Evolutionary conservation across 257 asterid species (phyloP).

Genomic region (Orobanche coerulescens): DNA sequence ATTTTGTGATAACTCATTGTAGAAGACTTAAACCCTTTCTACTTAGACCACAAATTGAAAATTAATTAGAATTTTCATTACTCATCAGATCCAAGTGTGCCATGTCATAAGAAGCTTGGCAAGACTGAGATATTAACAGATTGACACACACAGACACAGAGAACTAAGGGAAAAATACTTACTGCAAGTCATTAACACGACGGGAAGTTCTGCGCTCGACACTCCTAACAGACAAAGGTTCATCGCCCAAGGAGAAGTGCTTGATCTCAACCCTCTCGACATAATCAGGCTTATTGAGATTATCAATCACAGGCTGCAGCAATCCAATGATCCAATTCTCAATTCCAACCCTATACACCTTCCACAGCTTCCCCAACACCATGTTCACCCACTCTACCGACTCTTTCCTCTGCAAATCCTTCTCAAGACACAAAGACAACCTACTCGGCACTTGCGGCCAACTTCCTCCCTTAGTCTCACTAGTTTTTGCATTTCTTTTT

Average conservation of each 20-base stretch:
- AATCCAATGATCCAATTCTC: slow-evolving; percentile 64
- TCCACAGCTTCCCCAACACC: slow-evolving; percentile 78
- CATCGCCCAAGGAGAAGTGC: slow-evolving; percentile 63
- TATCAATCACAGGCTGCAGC: slow-evolving; percentile 66
- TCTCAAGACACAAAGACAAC: slow-evolving; percentile 48
- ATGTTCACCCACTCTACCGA: slow-evolving; percentile 77
- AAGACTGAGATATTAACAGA: not conserved
- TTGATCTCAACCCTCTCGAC: slow-evolving; percentile 61
- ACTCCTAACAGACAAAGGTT: slow-evolving; percentile 63
- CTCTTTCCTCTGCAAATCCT: slow-evolving; percentile 68
- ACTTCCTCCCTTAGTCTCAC: slow-evolving; percentile 22
- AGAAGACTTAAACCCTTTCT: not conserved
- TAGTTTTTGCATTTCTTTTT: slow-evolving; percentile 29
- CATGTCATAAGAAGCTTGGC: not conserved
- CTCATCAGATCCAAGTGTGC: slow-evolving; percentile 1
- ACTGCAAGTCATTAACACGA: slow-evolving; percentile 64
- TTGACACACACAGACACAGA: too few relatives aligned
- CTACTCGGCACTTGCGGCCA: slow-evolving; percentile 44
- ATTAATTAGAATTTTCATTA: not conserved
- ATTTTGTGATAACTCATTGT: not conserved
- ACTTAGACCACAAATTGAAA: slow-evolving; percentile 9
- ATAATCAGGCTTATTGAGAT: slow-evolving; percentile 62
- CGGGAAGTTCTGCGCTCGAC: slow-evolving; percentile 67
- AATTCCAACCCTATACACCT: slow-evolving; percentile 48
- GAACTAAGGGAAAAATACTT: slow-evolving; percentile 29